Conservation (phyloP, 2,329 filamentous ascomycete genomes). For the Pyrenochaeta sp. region DNA sequence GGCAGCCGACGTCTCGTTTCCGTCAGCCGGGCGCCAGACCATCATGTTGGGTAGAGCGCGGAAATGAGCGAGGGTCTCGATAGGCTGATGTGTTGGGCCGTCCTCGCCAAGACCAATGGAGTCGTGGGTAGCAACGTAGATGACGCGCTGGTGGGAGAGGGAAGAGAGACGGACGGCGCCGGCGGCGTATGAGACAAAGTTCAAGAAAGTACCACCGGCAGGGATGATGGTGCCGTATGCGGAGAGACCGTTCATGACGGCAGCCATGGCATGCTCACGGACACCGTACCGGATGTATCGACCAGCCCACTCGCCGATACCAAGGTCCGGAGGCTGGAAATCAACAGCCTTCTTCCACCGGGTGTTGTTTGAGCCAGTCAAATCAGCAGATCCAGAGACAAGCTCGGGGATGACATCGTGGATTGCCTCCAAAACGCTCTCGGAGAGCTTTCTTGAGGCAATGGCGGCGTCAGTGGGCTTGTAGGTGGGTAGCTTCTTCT, state of each 20-base stretch:
- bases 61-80: conserved; percentile 98
- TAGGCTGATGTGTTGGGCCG: conserved; percentile 97
- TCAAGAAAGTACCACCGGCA: conserved; percentile 95
- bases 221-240: conserved; percentile 96
- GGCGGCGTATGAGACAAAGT: conserved; percentile 98
- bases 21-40: conserved; percentile 98
- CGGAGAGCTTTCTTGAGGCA: conserved; percentile 95
- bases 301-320: conserved; percentile 88
- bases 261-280: conserved; percentile 90
- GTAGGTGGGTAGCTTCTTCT: conserved; percentile 91
- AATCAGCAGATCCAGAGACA: conserved; percentile 92
- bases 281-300: conserved; percentile 95
- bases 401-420: conserved; percentile 86
- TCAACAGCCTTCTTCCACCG: conserved; percentile 96
- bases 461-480: conserved; percentile 83
- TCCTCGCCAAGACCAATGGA: conserved; percentile 99
- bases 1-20: conserved; percentile 96
- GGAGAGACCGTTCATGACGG: conserved; percentile 92
- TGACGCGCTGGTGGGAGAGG: conserved; percentile 86
- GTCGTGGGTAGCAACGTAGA: conserved; percentile 98
- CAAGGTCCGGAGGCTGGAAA: conserved; percentile 90
- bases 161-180: conserved; percentile 94
- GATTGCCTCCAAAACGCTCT: conserved; percentile 90
- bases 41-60: conserved; percentile 98
- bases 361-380: conserved; percentile 99